These are phyloP conservation scores for Angomonas ambiguus DNA, from an alignment of 208 protist species.

Conservation along the genomic window DNA sequence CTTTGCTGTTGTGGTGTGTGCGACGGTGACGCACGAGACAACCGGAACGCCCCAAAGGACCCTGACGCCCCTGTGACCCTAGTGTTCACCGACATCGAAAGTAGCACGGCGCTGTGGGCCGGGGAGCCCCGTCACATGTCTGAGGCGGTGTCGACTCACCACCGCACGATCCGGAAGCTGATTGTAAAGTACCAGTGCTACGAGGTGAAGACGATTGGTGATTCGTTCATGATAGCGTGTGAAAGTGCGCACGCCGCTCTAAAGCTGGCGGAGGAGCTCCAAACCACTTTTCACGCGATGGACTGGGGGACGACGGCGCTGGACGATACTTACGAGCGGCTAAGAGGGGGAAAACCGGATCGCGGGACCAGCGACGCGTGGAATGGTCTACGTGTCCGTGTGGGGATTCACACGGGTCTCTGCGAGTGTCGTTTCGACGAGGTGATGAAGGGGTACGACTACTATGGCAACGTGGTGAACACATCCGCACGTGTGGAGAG, in stretches of 20 bases:
- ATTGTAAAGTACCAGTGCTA: slow-evolving; percentile 57
- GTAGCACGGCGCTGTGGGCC: slow-evolving; percentile 57
- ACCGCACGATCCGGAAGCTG: slow-evolving; percentile 44
- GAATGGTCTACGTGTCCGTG: slow-evolving; percentile 22
- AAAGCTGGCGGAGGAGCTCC: slow-evolving; percentile 37
- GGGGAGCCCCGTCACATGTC: slow-evolving; percentile 36
- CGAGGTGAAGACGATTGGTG: slow-evolving; percentile 73
- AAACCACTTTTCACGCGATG: slow-evolving; percentile 30
- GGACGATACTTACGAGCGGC: slow-evolving; percentile 22
- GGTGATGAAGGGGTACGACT: slow-evolving; percentile 46
- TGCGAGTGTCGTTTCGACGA: slow-evolving; percentile 21
- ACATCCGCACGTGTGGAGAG: slow-evolving; percentile 47
- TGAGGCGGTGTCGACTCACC: slow-evolving; percentile 34
- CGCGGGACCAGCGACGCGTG: slow-evolving; percentile 11
- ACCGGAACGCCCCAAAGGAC: slow-evolving; percentile 52
- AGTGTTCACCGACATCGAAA: slow-evolving; percentile 69
- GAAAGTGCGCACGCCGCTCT: slow-evolving; percentile 27
- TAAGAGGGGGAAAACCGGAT: slow-evolving; percentile 12
- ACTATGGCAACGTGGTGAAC: slow-evolving; percentile 75
- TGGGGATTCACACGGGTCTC: slow-evolving; percentile 27
- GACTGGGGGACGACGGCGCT: slow-evolving; percentile 49
- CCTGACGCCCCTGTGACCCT: slow-evolving; percentile 33
- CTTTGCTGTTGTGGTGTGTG: slow-evolving; percentile 14
- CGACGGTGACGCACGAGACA: slow-evolving; percentile 31
- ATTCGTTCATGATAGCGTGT: slow-evolving; percentile 77